These are phyloP conservation scores for Cicer cuneatum DNA, from an alignment of 306 rosid genomes.

Conservation along the genomic window DNA sequence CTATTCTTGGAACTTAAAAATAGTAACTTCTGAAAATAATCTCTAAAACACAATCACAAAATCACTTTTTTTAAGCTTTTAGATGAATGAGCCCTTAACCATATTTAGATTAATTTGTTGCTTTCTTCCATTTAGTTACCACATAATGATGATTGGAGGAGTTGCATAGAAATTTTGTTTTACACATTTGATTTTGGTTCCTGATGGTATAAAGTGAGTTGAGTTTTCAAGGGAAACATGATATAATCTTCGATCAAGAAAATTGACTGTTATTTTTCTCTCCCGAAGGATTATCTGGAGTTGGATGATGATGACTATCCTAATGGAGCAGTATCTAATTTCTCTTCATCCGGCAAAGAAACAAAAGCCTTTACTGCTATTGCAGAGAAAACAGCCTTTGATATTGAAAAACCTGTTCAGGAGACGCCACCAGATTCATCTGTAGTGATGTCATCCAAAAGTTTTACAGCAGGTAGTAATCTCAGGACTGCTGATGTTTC, in stretches of 20 bases:
- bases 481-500: constrained; percentile 45
- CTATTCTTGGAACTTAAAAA: not conserved
- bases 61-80: constrained; percentile 7
- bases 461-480: constrained; percentile 39
- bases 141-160: constrained; percentile 26
- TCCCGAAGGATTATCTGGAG: constrained; percentile 68
- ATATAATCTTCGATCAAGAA: constrained; percentile 10
- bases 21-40: constrained; percentile 14
- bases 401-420: constrained; percentile 37
- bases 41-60: not conserved
- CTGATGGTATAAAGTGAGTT: not conserved
- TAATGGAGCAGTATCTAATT: constrained; percentile 53
- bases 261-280: constrained; percentile 18
- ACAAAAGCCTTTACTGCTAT: constrained; percentile 40
- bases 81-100: not conserved
- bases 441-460: constrained; percentile 42
- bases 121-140: constrained; percentile 10
- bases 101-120: constrained; percentile 9
- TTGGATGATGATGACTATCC: constrained; percentile 73
- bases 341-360: constrained; percentile 47
- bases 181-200: constrained; percentile 12
- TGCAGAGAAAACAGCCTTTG: constrained; percentile 46
- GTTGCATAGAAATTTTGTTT: not conserved
- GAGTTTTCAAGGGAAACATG: not conserved
- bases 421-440: constrained; percentile 50